A percentile compares a stretch with the other conserved stretches of the same genome.
Conservation (phyloP, 345 rosid genomes). For the Salix koriyanagi region DNA sequence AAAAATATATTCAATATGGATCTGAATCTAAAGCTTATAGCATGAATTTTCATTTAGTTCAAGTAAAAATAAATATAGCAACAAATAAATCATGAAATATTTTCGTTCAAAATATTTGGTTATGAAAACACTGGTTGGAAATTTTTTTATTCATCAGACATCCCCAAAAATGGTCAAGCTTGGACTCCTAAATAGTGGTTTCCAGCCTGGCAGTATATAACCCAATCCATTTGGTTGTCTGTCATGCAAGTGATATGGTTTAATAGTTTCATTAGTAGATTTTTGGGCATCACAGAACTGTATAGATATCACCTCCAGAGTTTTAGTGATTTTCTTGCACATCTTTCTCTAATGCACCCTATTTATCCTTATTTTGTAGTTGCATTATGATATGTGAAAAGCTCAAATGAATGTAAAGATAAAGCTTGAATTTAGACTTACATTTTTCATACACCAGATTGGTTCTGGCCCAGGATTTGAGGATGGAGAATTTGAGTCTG, state of each 20-base stretch:
- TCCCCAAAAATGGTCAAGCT: too few species aligned
- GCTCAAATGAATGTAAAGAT: slow-evolving; percentile 11
- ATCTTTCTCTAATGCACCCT: neutral
- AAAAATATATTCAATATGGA: too few species aligned
- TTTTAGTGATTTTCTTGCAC: neutral
- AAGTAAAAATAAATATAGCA: too few species aligned
- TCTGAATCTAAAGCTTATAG: too few species aligned
- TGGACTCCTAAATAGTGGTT: too few species aligned
- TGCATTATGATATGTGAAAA: neutral
- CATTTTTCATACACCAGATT: slow-evolving; percentile 62
- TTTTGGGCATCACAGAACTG: neutral
- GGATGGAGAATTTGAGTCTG: slow-evolving; percentile 89
- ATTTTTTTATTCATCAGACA: too few species aligned
- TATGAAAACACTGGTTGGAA: too few species aligned
- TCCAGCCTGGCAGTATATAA: too few species aligned
- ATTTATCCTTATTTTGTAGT: neutral
- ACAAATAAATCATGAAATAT: too few species aligned
- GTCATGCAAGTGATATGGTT: neutral
- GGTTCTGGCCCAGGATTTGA: slow-evolving; percentile 95
- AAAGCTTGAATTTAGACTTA: slow-evolving; percentile 30
- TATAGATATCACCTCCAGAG: neutral
- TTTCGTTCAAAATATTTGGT: too few species aligned
- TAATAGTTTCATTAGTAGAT: neutral
- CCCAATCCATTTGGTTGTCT: too few species aligned
- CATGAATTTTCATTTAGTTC: too few species aligned